phyloP scores from a whole-genome alignment of 257 asterid species.

The Solanum boliviense region DNA sequence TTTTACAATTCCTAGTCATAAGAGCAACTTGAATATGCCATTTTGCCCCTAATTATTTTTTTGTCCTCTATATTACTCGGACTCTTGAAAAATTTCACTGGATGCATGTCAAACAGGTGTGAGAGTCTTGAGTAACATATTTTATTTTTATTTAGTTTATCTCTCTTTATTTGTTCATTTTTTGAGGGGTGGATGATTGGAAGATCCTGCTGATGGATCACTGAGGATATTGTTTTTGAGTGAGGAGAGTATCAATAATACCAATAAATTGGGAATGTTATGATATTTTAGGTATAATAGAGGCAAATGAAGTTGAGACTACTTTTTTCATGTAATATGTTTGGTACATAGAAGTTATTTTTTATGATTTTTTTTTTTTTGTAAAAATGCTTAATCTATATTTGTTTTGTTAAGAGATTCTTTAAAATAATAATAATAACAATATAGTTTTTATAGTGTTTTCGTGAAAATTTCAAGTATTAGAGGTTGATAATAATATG shows the following conservation, averaged over 20 bases:
- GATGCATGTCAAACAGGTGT: not conserved
- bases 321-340: not conserved
- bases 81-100: not conserved
- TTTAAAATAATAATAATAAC: not conserved
- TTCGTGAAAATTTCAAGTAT: not conserved
- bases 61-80: not conserved
- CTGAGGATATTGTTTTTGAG: not conserved
- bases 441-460: not conserved
- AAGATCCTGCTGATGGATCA: not conserved
- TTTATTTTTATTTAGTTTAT: not conserved
- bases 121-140: not conserved
- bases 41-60: slow-evolving; percentile 26
- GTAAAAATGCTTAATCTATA: not conserved
- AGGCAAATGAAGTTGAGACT: not conserved
- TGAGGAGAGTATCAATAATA: not conserved
- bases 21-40: slow-evolving; percentile 40
- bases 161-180: not conserved
- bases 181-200: not conserved
- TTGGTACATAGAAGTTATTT: not conserved
- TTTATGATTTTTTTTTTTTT: not conserved
- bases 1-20: slow-evolving; percentile 57
- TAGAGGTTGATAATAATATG: not conserved
- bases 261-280: not conserved
- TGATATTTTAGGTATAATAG: not conserved
- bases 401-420: not conserved